Base-by-base conservation (phyloP, 1,284 basidiomycete species). In the Ceratorhiza oryzae-sativae region DNA sequence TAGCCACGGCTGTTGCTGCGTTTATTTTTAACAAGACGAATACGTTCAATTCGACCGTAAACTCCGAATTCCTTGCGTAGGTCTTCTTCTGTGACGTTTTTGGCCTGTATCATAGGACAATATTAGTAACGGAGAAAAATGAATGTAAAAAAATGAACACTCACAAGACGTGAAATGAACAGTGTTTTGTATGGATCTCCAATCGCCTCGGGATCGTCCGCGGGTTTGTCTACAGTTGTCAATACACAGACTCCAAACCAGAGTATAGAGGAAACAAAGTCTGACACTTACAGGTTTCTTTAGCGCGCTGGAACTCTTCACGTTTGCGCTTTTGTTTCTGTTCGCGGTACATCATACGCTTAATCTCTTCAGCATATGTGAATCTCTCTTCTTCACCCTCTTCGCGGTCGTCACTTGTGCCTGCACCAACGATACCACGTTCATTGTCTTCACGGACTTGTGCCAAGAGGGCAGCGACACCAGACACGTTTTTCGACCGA, bases 151-250 rank as follows among this genome's bases (percentile, higher is more conserved):
- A 3, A 2, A 39, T 41, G n/a, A 9, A 46, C 3, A 80, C 86
- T 61, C 79, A 95, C 94, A 78, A 99, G 82, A 75, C 96, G 89
- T 30, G 95, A 92, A 74, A 99, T 94, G 81, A 99, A 99, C 10
- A 99, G 84, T 0, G 97, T 99, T 81, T 98, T 98, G 84, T 98
- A 99, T 3, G 97, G 97, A 79, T 99, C 97, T 0, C 97, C 96
- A 36, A 90, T 85, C n/a, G 95, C 96, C 79, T 97, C 88, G n/a
- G 90, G 75, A 77, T 99, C 96, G 58, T 95, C 91, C 41, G 90
- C 85, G 10, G 97, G 97, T 79, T 95, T 93, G 82, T 96, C 95
- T 95, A 42, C 58, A 51, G 42, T 12, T 4, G 65, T 36, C 63
- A 74, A 71, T 56, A 72, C 59, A 53, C 30, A 55, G 27, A 32